phyloP scores from a whole-genome alignment of 352 stramenopile genomes.

The Aphanomyces astaci region DNA sequence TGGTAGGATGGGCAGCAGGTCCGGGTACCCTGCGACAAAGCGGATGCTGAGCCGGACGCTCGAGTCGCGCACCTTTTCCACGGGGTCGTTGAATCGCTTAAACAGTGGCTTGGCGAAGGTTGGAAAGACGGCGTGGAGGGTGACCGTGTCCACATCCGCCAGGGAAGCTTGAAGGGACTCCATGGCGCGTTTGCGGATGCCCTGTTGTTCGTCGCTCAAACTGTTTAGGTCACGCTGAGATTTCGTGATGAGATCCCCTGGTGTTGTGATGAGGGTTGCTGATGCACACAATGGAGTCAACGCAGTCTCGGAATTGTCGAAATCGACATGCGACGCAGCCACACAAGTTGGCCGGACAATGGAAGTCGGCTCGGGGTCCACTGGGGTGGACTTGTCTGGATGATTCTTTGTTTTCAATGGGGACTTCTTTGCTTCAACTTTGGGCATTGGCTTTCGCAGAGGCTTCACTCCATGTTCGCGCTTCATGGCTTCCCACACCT shows the following conservation, averaged over 20 bases:
- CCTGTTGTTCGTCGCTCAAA: slow-evolving; percentile 39
- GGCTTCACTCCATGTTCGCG: slow-evolving; percentile 27
- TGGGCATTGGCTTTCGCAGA: slow-evolving; percentile 1
- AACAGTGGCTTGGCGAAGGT: slow-evolving; percentile 67
- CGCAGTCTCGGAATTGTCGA: no score
- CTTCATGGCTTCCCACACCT: slow-evolving; percentile 45
- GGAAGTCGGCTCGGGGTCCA: no score
- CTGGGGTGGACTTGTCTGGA: no score
- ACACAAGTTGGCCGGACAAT: no score
- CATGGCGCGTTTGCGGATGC: slow-evolving; percentile 55
- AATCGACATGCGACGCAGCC: no score
- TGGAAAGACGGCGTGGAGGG: slow-evolving; percentile 27
- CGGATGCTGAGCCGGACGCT: slow-evolving; percentile 45
- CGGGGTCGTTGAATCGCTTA: slow-evolving; percentile 72
- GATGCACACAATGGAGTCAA: no score
- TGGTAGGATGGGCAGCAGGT: slow-evolving; percentile 57
- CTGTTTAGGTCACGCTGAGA: slow-evolving; percentile 42
- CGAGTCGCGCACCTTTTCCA: slow-evolving; percentile 72
- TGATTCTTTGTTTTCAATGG: background rate
- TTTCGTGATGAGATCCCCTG: slow-evolving; percentile 5
- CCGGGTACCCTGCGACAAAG: slow-evolving; percentile 39
- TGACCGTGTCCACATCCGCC: background rate
- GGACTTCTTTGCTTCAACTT: background rate
- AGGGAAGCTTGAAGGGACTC: slow-evolving; percentile 41
- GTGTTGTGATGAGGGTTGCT: no score